Evolutionary conservation across 2,329 filamentous ascomycete species (phyloP).

Genomic region (Ophiostoma populinum): DNA sequence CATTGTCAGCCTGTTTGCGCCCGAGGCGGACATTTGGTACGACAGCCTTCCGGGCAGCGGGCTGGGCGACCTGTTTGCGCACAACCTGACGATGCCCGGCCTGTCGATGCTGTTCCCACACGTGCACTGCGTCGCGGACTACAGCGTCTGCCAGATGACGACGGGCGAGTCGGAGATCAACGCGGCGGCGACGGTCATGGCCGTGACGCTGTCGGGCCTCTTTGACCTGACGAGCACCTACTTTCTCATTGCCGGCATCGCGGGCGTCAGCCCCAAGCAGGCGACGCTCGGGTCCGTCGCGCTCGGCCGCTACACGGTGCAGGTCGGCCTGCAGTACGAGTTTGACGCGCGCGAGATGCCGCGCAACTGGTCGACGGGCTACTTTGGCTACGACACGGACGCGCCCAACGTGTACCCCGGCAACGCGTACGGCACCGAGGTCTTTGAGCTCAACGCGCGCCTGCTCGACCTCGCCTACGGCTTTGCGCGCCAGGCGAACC

Average conservation of each 20-base stretch:
- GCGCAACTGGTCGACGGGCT: constrained; percentile 46
- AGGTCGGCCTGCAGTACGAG: constrained; percentile 62
- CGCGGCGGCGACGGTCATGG: constrained; percentile 47
- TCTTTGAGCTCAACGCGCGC: constrained; percentile 46
- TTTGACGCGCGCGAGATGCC: constrained; percentile 55
- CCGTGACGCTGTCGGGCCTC: constrained; percentile 39
- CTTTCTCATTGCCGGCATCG: constrained; percentile 56
- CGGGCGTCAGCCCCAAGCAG: constrained; percentile 52
- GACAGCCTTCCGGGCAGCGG: constrained; percentile 26
- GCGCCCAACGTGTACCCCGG: constrained; percentile 38
- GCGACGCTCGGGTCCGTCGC: constrained; percentile 50
- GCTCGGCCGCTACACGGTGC: constrained; percentile 51
- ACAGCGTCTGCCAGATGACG: constrained; percentile 49
- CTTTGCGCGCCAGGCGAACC: constrained; percentile 31
- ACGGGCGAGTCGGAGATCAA: constrained; percentile 60
- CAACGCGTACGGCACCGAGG: constrained; percentile 49
- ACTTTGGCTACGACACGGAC: constrained; percentile 45
- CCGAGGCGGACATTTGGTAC: constrained; percentile 46
- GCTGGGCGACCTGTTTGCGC: constrained; percentile 36
- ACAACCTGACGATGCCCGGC: constrained; percentile 41
- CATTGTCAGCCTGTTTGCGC: constrained; percentile 45
- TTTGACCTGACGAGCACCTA: constrained; percentile 54
- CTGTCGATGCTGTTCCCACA: constrained; percentile 48
- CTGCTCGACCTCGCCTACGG: constrained; percentile 35
- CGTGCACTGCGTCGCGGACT: constrained; percentile 43